Base-by-base conservation (phyloP, 225 moss, liverwort and hornwort genomes). In the Anthoceros angustus region DNA sequence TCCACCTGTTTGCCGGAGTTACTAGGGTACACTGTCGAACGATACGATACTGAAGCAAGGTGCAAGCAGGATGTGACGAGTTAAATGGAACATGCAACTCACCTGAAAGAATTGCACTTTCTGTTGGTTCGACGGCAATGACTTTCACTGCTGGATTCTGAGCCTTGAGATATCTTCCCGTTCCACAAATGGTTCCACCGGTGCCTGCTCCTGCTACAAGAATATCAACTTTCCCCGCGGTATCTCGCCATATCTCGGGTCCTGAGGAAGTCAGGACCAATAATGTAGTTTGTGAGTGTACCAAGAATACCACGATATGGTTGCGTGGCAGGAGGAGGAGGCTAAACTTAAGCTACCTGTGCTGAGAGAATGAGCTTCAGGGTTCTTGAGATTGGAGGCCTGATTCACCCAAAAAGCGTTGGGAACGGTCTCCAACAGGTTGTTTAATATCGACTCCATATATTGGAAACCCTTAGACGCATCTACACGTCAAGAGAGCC, bases 231-330 rank as follows among this genome's bases (percentile, higher is more conserved):
- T 74, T 70, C 39, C 77, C 77, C 0, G 70, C 75, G 21, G 77
- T 77, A 42, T 79, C 77, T 55, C 74, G 70, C 78, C 76, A 82
- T 24, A 82, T 78, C n/a, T 82, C 74, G 62, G 82, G 74, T 24
- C 82, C 82, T 48, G 46, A 48, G 46, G 18, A 12, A 2, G 18
- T 18, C 8, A 55, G 55, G 23, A 55, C 8, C 16, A 55, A 15
- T 15, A 18, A 23, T 7, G 23, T 9, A 2, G 23, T 12, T 7
- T 11, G 45, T 46, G 12, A 46, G 45, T 11, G 5, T 46, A 46
- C 45, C 1, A 11, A 11, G 45, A 11, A 46, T 11, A 5, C 45
- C 16, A 46, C 12, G 2, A 11, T 46, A 12, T 48, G 46, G 14
- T 18, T 12, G 12, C 46, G 5, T 12, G 46, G 46, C 12, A 18